Evolutionary conservation across 352 stramenopile species (phyloP).

Genomic region (Pseudoperonospora humuli): DNA sequence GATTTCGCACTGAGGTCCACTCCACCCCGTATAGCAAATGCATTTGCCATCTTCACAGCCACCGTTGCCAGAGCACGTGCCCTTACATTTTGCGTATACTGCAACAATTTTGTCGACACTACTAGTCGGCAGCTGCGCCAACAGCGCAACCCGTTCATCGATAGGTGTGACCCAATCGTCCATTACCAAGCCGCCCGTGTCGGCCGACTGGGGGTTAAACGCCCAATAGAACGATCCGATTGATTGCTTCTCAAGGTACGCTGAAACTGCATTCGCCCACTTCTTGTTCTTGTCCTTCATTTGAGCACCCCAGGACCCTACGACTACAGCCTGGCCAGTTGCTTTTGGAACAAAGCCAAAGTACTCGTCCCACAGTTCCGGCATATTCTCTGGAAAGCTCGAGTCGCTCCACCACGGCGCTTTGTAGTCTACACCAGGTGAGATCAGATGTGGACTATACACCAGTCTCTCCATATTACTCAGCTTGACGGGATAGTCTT

Average conservation of each 20-base stretch:
- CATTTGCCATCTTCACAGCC: slow-evolving; percentile 40
- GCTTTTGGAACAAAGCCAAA: slow-evolving; percentile 58
- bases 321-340: slow-evolving; percentile 49
- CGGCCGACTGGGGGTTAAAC: slow-evolving; percentile 66
- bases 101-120: slow-evolving; percentile 33
- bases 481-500: slow-evolving; percentile 54
- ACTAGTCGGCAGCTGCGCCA: slow-evolving; percentile 32
- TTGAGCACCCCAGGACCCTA: slow-evolving; percentile 59
- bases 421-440: slow-evolving; percentile 54
- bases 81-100: slow-evolving; percentile 31
- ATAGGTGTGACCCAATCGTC: slow-evolving; percentile 67
- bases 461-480: slow-evolving; percentile 64
- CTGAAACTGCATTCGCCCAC: slow-evolving; percentile 40
- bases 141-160: slow-evolving; percentile 43
- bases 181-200: slow-evolving; percentile 55
- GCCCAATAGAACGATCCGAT: slow-evolving; percentile 76
- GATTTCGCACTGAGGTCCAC: slow-evolving; percentile 55
- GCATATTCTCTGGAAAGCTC: slow-evolving; percentile 61
- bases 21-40: slow-evolving; percentile 55
- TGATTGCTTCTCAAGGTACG: slow-evolving; percentile 42
- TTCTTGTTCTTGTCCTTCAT: slow-evolving; percentile 52
- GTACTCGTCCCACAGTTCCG: slow-evolving; percentile 50
- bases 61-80: slow-evolving; percentile 38
- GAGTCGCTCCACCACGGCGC: slow-evolving; percentile 52
- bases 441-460: slow-evolving; percentile 63